phyloP scores from a whole-genome alignment of 768 basidiomycete genomes.

The Podaxis rugospora region DNA sequence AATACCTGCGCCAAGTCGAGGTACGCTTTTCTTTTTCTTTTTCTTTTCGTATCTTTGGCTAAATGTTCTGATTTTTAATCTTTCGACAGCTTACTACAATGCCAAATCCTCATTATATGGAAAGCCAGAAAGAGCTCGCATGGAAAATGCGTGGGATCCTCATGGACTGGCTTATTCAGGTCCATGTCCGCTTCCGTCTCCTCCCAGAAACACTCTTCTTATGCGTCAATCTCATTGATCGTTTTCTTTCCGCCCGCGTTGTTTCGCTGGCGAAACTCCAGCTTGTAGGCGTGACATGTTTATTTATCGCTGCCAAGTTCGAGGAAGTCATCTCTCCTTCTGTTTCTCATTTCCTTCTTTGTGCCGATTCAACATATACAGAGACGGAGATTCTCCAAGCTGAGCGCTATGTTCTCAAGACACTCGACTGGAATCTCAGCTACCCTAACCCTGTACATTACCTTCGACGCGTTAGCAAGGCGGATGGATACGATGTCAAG shows the following conservation, averaged over 20 bases:
- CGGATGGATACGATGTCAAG: conserved; percentile 92
- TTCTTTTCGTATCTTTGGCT: neutral
- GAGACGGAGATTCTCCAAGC: conserved; percentile 63
- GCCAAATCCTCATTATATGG: conserved; percentile 95
- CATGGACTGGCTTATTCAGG: conserved; percentile 94
- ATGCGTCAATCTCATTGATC: conserved; percentile 88
- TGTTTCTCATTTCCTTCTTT: conserved; percentile 82
- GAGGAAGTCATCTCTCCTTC: conserved; percentile 94
- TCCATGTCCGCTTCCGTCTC: conserved; percentile 89
- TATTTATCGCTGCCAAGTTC: conserved; percentile 93
- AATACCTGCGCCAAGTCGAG: conserved; percentile 88
- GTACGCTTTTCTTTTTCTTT: conserved; percentile 34
- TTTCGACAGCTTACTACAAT: conserved; percentile 63
- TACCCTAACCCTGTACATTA: conserved; percentile 96
- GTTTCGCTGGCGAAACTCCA: conserved; percentile 93
- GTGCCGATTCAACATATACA: conserved; percentile 85
- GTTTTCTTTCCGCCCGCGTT: conserved; percentile 69
- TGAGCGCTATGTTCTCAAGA: conserved; percentile 91
- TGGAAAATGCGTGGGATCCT: conserved; percentile 97
- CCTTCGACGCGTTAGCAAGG: conserved; percentile 89
- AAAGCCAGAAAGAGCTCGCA: conserved; percentile 85
- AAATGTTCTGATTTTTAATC: neutral
- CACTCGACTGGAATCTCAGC: conserved; percentile 87
- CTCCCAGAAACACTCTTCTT: conserved; percentile 95
- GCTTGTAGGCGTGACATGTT: conserved; percentile 89